These are phyloP conservation scores for Microglena sp. DNA, from an alignment of 139 green algal species.

Conservation along the genomic window DNA sequence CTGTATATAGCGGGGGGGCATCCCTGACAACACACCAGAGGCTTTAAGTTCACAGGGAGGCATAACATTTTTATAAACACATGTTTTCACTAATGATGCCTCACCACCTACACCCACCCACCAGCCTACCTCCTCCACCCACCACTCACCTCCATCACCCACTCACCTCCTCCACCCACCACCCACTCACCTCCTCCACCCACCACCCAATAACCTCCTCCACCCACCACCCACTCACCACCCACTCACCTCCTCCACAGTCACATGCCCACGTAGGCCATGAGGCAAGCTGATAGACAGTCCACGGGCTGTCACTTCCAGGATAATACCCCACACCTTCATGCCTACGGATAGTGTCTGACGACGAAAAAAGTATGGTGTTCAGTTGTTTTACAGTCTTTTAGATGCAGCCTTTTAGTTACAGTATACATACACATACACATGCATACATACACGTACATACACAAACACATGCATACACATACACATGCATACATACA, in stretches of 20 bases:
- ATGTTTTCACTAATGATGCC: neutral
- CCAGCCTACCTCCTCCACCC: neutral
- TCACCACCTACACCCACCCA: neutral
- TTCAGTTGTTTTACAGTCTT: neutral
- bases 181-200: neutral
- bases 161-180: neutral
- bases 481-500: too few relatives aligned
- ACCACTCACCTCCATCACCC: neutral
- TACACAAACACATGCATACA: too few relatives aligned
- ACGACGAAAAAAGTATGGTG: neutral
- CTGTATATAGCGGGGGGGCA: neutral
- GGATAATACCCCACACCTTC: slow-evolving; percentile 63
- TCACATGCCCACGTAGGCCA: slow-evolving; percentile 66
- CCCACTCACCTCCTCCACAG: slow-evolving; percentile 13
- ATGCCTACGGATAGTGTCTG: slow-evolving; percentile 54
- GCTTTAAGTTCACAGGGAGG: too few relatives aligned
- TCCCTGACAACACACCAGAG: too few relatives aligned
- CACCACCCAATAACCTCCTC: neutral
- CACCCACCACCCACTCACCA: neutral
- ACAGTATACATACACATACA: too few relatives aligned
- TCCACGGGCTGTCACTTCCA: slow-evolving; percentile 50
- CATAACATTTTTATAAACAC: too few relatives aligned
- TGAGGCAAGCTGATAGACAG: slow-evolving; percentile 72
- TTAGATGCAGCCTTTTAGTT: too few relatives aligned
- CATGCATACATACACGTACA: too few relatives aligned